Evolutionary conservation across 257 asterid species (phyloP), one percentile per base, ranked within the genome.

Genomic region (Gardenia jasminoides): DNA sequence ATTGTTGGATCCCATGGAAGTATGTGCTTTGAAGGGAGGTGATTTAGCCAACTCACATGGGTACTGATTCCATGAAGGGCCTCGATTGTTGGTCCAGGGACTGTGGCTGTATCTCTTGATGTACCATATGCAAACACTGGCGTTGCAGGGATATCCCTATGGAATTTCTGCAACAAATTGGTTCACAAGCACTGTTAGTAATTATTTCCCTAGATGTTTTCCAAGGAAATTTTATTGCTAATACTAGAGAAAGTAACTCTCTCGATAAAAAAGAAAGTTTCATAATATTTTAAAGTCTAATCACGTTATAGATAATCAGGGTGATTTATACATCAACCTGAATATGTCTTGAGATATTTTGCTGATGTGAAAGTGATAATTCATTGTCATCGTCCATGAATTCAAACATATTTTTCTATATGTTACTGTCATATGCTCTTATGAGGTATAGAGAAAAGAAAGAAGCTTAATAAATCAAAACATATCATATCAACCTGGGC

Each of bases 41-140:
- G 50, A 77, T 94, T 94, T 73, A 10, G 26, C 97, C 97, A 94
- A 52, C 43, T 83, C 41, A 94, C 85, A 1, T 66, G 75, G 12
- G 94, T 88, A n/a, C 79, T 76, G 12, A 90, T 80, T 50, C 94
- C 91, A 26, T 91, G 86, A 8, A 91, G 87, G 81, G 97, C 88
- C 81, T 94, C 97, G 71, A 94, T 92, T 52, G 98, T 91, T 4
- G 97, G 98, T 31, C 98, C 98, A 24, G 98, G 98, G 4, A 94
- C 85, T 26, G 95, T 85, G 52, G 98, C 96, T 0, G 85, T 31
- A 64, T 75, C 48, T 78, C 19, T 58, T 22, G 97, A 87, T 70
- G 80, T 67, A 31, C 97, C 98, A 47, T 80, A 94, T 69, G 98
- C 94, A 61, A 92, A 94, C 52, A 92, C 97, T 3, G 78, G 84